Conservation (phyloP, 495 filamentous ascomycete genomes). For the Sphaerosporella brunnea region DNA sequence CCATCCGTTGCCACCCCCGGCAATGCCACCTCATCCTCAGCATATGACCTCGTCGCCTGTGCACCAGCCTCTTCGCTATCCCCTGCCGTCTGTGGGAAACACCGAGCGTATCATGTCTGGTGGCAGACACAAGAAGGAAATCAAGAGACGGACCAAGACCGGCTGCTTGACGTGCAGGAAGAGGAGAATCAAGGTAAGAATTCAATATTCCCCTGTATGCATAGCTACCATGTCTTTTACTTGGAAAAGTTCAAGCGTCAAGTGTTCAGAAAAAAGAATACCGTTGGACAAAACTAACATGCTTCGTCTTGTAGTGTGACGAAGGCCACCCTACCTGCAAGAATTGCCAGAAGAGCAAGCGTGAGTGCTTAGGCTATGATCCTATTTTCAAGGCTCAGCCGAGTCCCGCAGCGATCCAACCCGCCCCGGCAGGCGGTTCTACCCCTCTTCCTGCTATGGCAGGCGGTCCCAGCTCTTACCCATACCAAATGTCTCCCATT, state of each 20-base stretch:
- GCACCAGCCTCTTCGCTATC: conserved; percentile 40
- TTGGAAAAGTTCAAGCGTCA: conserved; percentile 21
- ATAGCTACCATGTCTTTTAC: too few species aligned
- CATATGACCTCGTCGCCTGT: conserved; percentile 27
- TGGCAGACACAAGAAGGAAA: conserved; percentile 90
- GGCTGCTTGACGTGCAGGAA: conserved; percentile 95
- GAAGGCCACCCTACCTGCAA: conserved; percentile 86
- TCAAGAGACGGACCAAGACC: conserved; percentile 94
- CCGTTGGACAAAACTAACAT: conserved; percentile 6
- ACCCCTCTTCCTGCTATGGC: conserved; percentile 11
- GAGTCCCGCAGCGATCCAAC: conserved; percentile 60
- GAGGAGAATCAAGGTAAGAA: conserved; percentile 81
- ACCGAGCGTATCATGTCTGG: conserved; percentile 49
- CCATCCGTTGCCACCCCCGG: conserved; percentile 13
- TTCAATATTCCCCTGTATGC: too few species aligned
- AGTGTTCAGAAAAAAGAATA: conserved; percentile 8
- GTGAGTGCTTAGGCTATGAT: conserved; percentile 93
- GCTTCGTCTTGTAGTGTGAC: conserved; percentile 53
- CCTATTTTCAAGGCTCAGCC: conserved; percentile 89
- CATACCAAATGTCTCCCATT: conserved; percentile 31
- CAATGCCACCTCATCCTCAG: conserved; percentile 15
- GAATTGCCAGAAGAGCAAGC: conserved; percentile 96
- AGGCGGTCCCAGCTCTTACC: not conserved
- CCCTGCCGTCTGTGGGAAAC: conserved; percentile 40
- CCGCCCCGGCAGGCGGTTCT: conserved; percentile 34